Evolutionary conservation across 768 basidiomycete genomes (phyloP), one percentile per base, ranked within the genome.

Genomic region (Filobasidium wieringae): DNA sequence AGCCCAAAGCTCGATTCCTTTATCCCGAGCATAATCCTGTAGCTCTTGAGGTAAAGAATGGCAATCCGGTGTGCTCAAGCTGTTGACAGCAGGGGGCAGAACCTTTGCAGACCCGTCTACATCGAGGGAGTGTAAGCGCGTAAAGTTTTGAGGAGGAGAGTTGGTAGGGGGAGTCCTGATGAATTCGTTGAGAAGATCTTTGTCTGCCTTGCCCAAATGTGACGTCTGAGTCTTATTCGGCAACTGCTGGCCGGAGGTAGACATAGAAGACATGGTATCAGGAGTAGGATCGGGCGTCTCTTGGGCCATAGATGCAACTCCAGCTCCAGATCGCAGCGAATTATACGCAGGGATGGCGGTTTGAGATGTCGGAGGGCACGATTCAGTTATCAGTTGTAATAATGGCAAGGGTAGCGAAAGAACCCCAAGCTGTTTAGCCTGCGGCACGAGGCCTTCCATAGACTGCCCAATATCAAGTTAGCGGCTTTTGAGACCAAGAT

Each of bases 61-160:
- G 54, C 72, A 73, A 55, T 73, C 72, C 17, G 72, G 72, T 19
- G 72, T 73, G 54, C 71, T 70, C 47, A 73, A 36, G 29, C 68
- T 56, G 47, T 73, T 73, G 45, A 73, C 63, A 3, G 39, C 55
- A 11, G 57, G 57, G 8, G 34, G 32, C 17, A 27, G 29, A 9
- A 32, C 31, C 31, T 43, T 33, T n/a, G n/a, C 15, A 14, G 43
- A 7, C 24, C 24, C 24, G 22, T 39, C 53, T n/a, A 12, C 37
- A 40, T 55, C 33, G 27, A 40, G 26, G 15, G 11, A 40, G n/a
- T 19, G 37, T n/a, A 19, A 27, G 19, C 29, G 40, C 30, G 40
- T 22, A 30, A 55, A 12, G 27, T 34, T 31, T 45, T 39, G 5
- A 12, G 12, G 8, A 30, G 52, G 30, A 15, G 22, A 34, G 32